Evolutionary conservation across 305 asterid species (phyloP).

Genomic region (Fraxinus platypoda): DNA sequence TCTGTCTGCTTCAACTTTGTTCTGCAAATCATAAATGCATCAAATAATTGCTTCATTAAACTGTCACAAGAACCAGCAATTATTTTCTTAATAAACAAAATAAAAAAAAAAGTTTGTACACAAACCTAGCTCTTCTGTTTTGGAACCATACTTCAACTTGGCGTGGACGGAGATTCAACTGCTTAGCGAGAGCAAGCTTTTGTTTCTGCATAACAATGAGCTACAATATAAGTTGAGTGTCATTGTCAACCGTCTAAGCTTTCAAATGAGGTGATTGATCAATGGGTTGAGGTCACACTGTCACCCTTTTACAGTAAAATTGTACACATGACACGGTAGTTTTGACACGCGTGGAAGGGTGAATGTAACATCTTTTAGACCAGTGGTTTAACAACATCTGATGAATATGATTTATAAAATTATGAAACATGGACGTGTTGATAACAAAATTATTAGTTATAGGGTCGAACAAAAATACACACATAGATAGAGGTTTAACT

Average conservation of each 20-base stretch:
- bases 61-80: conserved; percentile 20
- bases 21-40: conserved; percentile 35
- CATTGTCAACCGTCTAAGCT: not conserved
- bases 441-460: not conserved
- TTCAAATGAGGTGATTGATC: not conserved
- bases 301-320: not conserved
- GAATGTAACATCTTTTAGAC: not conserved
- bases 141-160: conserved; percentile 99
- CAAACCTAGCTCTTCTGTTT: conserved; percentile 89
- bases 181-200: conserved; percentile 75
- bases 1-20: conserved; percentile 97
- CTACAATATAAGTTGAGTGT: not conserved
- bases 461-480: not conserved
- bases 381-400: not conserved
- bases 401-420: not conserved
- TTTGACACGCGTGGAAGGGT: not conserved
- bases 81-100: not conserved
- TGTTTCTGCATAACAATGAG: conserved; percentile 43
- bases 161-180: conserved; percentile 84
- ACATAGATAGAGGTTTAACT: not conserved
- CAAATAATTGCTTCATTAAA: conserved; percentile 22
- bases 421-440: not conserved
- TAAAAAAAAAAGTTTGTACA: not conserved
- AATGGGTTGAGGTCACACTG: not conserved
- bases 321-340: not conserved